Percentiles rank a stretch among this genome's conserved stretches.
phyloP scores from a whole-genome alignment of 208 protist species.

The Crithidia thermophila region DNA sequence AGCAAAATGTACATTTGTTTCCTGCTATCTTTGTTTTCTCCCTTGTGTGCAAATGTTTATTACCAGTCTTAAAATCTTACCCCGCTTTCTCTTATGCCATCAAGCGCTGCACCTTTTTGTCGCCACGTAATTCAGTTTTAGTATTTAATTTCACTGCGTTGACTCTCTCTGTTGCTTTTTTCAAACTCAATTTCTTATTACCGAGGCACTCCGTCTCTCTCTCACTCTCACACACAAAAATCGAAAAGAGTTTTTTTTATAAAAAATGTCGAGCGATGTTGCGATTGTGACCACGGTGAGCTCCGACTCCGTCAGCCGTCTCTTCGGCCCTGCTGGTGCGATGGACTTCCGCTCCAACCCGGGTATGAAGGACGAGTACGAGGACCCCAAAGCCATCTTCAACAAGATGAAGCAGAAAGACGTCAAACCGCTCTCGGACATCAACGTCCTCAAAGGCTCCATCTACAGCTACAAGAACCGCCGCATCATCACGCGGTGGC shows the following conservation, averaged over 20 bases:
- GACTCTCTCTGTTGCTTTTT: too few species aligned
- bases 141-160: too few species aligned
- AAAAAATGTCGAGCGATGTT: conserved; percentile 29
- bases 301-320: conserved; percentile 58
- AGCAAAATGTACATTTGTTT: too few species aligned
- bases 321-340: conserved; percentile 61
- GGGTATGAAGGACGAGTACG: conserved; percentile 51
- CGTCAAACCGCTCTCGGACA: conserved; percentile 58
- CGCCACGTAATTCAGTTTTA: too few species aligned
- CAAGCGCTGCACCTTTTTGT: too few species aligned
- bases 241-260: neutral
- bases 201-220: too few species aligned
- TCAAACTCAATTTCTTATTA: too few species aligned
- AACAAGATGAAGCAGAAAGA: conserved; percentile 74
- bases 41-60: too few species aligned
- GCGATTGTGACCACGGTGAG: conserved; percentile 69
- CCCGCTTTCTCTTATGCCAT: too few species aligned
- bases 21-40: too few species aligned
- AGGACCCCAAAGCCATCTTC: conserved; percentile 65
- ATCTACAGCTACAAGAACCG: conserved; percentile 88
- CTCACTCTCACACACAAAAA: neutral
- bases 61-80: too few species aligned
- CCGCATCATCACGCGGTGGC: conserved; percentile 79
- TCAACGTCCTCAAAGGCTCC: conserved; percentile 72
- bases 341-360: conserved; percentile 83